Conservation (phyloP, 441 rosid genomes). For the Populus tomentosa region DNA sequence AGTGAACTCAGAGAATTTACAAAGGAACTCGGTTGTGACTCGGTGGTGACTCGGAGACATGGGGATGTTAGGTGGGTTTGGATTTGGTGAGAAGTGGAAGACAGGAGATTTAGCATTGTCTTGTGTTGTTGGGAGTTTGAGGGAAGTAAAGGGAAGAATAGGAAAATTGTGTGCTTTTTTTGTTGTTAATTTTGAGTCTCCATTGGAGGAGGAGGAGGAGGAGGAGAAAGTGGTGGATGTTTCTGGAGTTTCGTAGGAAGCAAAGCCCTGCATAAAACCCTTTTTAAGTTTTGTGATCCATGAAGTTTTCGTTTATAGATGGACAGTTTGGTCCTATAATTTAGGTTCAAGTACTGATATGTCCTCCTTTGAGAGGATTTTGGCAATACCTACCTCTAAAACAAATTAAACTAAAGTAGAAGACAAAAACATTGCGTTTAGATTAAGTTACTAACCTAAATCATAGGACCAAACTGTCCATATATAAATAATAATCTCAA, state of each 20-base stretch:
- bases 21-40: slow-evolving; percentile 32
- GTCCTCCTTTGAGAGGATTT: no score
- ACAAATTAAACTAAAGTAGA: no score
- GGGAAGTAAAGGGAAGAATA: slow-evolving; percentile 8
- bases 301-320: neutral
- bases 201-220: slow-evolving; percentile 12
- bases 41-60: slow-evolving; percentile 35
- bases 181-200: slow-evolving; percentile 7
- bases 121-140: neutral
- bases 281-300: neutral
- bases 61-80: slow-evolving; percentile 38
- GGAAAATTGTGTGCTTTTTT: slow-evolving; percentile 9
- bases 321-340: slow-evolving; percentile 25
- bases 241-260: neutral
- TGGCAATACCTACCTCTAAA: no score
- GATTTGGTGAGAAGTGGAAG: slow-evolving; percentile 45
- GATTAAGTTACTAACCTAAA: no score
- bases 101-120: slow-evolving; percentile 79
- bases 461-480: slow-evolving; percentile 21
- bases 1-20: slow-evolving; percentile 51
- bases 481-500: neutral
- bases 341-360: no score
- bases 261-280: slow-evolving; percentile 96
- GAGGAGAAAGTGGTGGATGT: slow-evolving; percentile 9
- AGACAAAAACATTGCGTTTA: no score